Base-by-base conservation (phyloP, 352 stramenopile genomes). In the Blastocystis sp. region DNA sequence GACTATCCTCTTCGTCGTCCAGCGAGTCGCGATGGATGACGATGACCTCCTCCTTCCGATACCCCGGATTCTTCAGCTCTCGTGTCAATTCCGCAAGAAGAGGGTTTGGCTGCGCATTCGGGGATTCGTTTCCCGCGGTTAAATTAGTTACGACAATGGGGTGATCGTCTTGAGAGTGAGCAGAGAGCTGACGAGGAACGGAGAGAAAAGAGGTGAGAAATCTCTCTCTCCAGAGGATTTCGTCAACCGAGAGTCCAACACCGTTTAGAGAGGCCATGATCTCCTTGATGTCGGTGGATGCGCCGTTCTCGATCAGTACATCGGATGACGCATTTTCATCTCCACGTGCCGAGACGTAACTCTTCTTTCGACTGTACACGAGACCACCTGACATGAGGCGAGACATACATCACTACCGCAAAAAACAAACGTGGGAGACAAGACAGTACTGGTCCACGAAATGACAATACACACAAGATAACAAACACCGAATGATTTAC, bases 391-490 rank as follows among this genome's bases (percentile, higher is more conserved):
- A 30, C 3, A 41, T 63, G 20, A 81, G 55, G 3, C 16, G 41
- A 41, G 39, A 34, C 9, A 64, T 43, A 4, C 11, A n/a, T 30
- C 26, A 9, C 6, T 81, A 81, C 70, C 70, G n/a, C 11, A 62
- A 43, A 81, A 81, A 63, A 81, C 70, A 43, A 81, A 81, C 16
- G 45, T 63, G 8, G 70, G 70, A 37, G 70, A 81, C 8, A 81
- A 26, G n/a, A 81, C 55, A 18, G 50, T 65, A 64, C 70, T 81
- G 11, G 65, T 39, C 70, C 70, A 81, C 8, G 70, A 81, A 41
- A 81, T 45, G 37, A 81, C 65, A 13, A 81, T 64, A 43, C 70
- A 81, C 26, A 81, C 70, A 24, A 81, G 43, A 63, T 81, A 81
- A 65, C 70, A 81, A 54, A 81, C 43, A 26, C 45, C 70, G 55